Conservation (phyloP, 306 rosid genomes). For the Sphenostylis stenocarpa region DNA sequence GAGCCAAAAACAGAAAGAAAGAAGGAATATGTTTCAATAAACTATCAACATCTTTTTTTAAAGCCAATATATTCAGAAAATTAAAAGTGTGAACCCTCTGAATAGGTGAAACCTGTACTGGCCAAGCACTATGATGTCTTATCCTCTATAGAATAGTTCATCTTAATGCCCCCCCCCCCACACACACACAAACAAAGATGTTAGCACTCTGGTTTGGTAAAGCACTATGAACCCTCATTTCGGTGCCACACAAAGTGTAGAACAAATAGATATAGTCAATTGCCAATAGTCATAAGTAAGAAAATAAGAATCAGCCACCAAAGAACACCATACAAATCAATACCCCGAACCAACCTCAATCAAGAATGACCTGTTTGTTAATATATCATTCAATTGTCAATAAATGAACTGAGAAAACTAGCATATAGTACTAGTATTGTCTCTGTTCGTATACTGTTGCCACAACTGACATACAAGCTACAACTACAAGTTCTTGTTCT, state of each 20-base stretch:
- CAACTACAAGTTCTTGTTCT: neutral
- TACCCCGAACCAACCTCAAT: neutral
- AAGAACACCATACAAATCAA: too few species aligned
- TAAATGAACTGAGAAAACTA: neutral
- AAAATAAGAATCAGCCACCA: neutral
- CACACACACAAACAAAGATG: neutral
- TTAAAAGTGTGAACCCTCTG: neutral
- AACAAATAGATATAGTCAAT: neutral
- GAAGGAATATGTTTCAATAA: neutral
- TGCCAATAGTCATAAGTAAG: neutral
- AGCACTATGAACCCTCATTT: neutral
- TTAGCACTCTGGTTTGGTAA: neutral
- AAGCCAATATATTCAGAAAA: neutral
- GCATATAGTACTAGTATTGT: neutral
- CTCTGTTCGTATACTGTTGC: neutral
- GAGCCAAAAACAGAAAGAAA: neutral
- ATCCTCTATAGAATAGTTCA: neutral
- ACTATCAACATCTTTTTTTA: neutral
- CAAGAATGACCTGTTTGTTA: neutral
- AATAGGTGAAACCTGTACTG: neutral
- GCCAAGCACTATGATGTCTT: neutral
- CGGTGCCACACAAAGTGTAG: neutral
- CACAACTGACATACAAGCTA: neutral
- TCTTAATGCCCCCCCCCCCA: too few species aligned
- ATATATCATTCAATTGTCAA: neutral